Conservation (phyloP, 805 yeast genomes). For the Candida michaelii region DNA sequence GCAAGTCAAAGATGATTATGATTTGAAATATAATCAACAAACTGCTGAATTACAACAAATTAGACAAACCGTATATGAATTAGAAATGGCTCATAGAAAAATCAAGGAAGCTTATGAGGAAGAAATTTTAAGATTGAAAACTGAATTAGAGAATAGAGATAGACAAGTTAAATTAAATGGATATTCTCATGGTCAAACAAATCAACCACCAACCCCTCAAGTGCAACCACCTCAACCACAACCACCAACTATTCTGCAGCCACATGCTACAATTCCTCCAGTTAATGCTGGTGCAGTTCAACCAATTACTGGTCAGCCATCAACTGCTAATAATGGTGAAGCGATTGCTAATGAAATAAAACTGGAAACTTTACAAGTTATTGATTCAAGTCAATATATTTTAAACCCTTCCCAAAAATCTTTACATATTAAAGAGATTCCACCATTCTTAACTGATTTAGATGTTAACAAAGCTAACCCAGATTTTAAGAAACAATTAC, state of each 20-base stretch:
- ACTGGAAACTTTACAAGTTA: conserved; percentile 28
- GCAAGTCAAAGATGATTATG: conserved; percentile 90
- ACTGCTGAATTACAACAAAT: conserved; percentile 91
- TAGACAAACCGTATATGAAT: conserved; percentile 88
- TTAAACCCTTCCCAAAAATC: conserved; percentile 46
- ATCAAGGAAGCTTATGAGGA: conserved; percentile 96
- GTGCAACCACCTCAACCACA: conserved; percentile 3
- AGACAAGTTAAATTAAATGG: conserved; percentile 39
- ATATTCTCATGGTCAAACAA: conserved; percentile 16
- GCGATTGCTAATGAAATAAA: conserved; percentile 11
- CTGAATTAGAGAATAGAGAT: conserved; percentile 80
- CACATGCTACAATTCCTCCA: conserved; percentile 10
- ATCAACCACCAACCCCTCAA: conserved; percentile 8
- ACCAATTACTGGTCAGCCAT: not conserved
- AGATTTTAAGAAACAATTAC: conserved; percentile 75
- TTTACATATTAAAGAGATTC: conserved; percentile 69
- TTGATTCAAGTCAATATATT: conserved; percentile 42
- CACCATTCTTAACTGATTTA: conserved; percentile 76
- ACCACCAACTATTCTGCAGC: conserved; percentile 4
- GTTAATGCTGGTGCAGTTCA: conserved; percentile 3
- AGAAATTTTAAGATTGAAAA: conserved; percentile 81
- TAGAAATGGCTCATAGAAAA: conserved; percentile 90
- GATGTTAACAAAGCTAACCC: conserved; percentile 77
- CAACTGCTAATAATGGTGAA: conserved; percentile 12
- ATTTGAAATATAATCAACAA: conserved; percentile 86